A percentile compares a stretch with the other conserved stretches of the same genome.
These are phyloP conservation scores for Prunella vulgaris DNA, from an alignment of 257 asterid species.

Conservation along the genomic window DNA sequence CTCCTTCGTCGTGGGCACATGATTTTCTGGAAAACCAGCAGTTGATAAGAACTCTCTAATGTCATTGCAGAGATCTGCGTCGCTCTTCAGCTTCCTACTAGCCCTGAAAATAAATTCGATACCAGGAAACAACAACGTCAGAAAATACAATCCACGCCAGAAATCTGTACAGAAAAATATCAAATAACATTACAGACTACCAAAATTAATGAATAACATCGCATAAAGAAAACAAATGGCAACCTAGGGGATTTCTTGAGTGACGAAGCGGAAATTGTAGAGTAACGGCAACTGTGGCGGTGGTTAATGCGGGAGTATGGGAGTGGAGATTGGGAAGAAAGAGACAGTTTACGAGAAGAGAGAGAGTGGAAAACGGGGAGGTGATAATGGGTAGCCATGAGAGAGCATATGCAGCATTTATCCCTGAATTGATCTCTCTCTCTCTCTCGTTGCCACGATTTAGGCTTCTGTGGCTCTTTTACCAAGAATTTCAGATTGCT, in stretches of 20 bases:
- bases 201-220: neutral
- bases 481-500: neutral
- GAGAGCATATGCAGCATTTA: neutral
- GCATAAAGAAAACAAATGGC: neutral
- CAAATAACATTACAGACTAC: neutral
- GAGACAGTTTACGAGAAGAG: slow-evolving; percentile 28
- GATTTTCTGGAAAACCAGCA: slow-evolving; percentile 68
- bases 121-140: slow-evolving; percentile 3
- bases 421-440: neutral
- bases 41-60: slow-evolving; percentile 55
- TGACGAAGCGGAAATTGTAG: slow-evolving; percentile 30
- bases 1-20: slow-evolving; percentile 78
- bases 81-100: slow-evolving; percentile 54
- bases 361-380: slow-evolving; percentile 31
- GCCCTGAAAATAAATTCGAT: slow-evolving; percentile 29
- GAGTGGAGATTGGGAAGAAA: slow-evolving; percentile 23
- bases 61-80: slow-evolving; percentile 62
- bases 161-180: slow-evolving; percentile 5
- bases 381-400: slow-evolving; percentile 42
- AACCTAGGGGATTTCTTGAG: slow-evolving; percentile 52
- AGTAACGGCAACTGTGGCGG: slow-evolving; percentile 18
- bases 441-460: slow-evolving; percentile 21
- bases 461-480: neutral
- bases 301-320: slow-evolving; percentile 10
- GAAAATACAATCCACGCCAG: neutral